A percentile compares a stretch with the other conserved stretches of the same genome.
Evolutionary conservation across 345 rosid genomes (phyloP).

Genomic region (Brassica juncea): DNA sequence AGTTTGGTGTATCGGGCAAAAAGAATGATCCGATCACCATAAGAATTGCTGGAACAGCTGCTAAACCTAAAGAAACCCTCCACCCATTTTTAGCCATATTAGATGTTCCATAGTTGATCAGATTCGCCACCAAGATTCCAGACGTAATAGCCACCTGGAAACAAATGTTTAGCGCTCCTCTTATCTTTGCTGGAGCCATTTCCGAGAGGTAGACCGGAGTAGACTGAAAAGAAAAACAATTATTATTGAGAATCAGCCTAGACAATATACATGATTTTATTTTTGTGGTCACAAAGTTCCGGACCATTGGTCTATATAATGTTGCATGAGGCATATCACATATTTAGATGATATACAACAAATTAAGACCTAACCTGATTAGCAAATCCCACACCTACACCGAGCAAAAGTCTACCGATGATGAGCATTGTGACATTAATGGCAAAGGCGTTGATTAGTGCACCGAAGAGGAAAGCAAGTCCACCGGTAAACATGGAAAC

Average conservation of each 20-base stretch:
- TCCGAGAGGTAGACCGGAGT: slow-evolving; percentile 62
- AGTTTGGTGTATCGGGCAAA: slow-evolving; percentile 45
- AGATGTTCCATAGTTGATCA: slow-evolving; percentile 41
- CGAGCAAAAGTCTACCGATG: slow-evolving; percentile 44
- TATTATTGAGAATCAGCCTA: background rate
- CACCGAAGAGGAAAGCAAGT: slow-evolving; percentile 48
- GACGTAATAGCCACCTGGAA: slow-evolving; percentile 39
- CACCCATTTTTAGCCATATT: slow-evolving; percentile 37
- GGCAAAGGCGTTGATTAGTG: slow-evolving; percentile 49
- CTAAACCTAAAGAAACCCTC: slow-evolving; percentile 41
- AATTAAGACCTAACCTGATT: slow-evolving; percentile 38
- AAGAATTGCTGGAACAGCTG: slow-evolving; percentile 40
- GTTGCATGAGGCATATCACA: background rate
- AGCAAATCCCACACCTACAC: slow-evolving; percentile 59
- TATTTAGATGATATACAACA: background rate
- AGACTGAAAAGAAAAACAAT: slow-evolving; percentile 39
- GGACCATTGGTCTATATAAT: background rate
- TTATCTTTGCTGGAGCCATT: slow-evolving; percentile 57
- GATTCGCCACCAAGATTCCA: slow-evolving; percentile 39
- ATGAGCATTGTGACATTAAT: slow-evolving; percentile 50
- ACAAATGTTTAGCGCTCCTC: slow-evolving; percentile 50
- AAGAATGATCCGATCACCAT: slow-evolving; percentile 41
- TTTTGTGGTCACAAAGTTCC: background rate
- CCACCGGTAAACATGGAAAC: slow-evolving; percentile 52
- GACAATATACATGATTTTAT: background rate